Evolutionary conservation across 106 monocot genomes (phyloP).

Genomic region (Alisma plantagoaquatica): DNA sequence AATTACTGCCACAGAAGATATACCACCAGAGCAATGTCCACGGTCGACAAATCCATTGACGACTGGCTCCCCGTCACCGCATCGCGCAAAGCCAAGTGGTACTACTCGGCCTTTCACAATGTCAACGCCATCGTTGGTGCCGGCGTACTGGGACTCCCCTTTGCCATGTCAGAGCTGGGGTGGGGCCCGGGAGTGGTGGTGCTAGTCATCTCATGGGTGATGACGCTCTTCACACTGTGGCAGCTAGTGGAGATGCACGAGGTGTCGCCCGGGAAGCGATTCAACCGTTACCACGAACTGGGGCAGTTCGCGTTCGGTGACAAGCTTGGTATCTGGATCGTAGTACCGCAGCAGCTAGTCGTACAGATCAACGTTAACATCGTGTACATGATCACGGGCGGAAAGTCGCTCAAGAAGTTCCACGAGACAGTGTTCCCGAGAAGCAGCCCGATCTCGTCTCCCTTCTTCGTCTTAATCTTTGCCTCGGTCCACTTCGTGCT

Average conservation of each 20-base stretch:
- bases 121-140: neutral
- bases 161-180: slow-evolving; percentile 6
- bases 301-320: too few relatives aligned
- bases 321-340: slow-evolving; percentile 50
- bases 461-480: too few relatives aligned
- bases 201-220: slow-evolving; percentile 47
- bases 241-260: slow-evolving; percentile 82
- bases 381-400: slow-evolving; percentile 25
- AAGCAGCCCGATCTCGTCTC: too few relatives aligned
- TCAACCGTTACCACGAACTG: slow-evolving; percentile 61
- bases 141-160: neutral
- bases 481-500: too few relatives aligned
- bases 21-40: too few relatives aligned
- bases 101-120: neutral
- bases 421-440: slow-evolving; percentile 35
- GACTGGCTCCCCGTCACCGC: neutral
- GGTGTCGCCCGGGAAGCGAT: slow-evolving; percentile 50
- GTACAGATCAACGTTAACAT: neutral
- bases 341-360: slow-evolving; percentile 17
- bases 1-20: too few relatives aligned
- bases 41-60: neutral
- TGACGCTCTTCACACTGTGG: slow-evolving; percentile 59
- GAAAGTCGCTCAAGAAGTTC: slow-evolving; percentile 48
- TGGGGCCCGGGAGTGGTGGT: slow-evolving; percentile 56
- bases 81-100: neutral